Base-by-base conservation (phyloP, 106 monocot genomes). In the Alisma plantagoaquatica region DNA sequence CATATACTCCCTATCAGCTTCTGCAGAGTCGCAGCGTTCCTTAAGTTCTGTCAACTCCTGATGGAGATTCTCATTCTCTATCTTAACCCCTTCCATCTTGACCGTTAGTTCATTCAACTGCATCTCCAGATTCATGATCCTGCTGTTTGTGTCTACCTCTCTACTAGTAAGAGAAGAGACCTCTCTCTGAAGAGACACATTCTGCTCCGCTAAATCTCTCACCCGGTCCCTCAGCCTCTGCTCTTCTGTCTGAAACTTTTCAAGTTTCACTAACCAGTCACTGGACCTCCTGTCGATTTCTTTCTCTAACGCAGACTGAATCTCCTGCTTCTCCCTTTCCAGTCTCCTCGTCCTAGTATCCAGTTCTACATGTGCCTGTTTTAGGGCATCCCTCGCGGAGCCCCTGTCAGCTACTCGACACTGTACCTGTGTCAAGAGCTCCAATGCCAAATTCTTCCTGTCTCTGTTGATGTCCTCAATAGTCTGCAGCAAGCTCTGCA, bases 191-290 rank as follows among this genome's bases (percentile, higher is more conserved):
- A 96, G 73, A 23, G 84, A 63, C 19, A 88, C 84, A 67, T 96
- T 96, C 55, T 96, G 88, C 57, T 96, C 88, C 22, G 96, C 88
- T 7, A 96, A 73, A 41, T 89, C 96, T 57, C 84, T 73, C 16
- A 96, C 84, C 2, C 88, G 72, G 12, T 88, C 94, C 27, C 80
- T 65, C 29, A 96, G 75, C 49, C 96, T 75, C 35, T 78, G 67
- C 50, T 96, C 96, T 61, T 96, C 88, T 30, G 70, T 56, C 46
- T 78, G 84, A 17, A 84, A 81, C 60, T 76, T 96, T 56, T 59
- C 75, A 17, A 84, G 75, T 52, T 78, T 96, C 31, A 55, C 28
- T 29, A 84, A 89, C 96, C 96, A 96, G 21, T 85, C 88, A 25
- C 24, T 56, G 42, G 82, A 83, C 53, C 87, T 82, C 72, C 86